Conservation (phyloP, 202 grass and related monocot genomes). For the Panicum hallii region DNA sequence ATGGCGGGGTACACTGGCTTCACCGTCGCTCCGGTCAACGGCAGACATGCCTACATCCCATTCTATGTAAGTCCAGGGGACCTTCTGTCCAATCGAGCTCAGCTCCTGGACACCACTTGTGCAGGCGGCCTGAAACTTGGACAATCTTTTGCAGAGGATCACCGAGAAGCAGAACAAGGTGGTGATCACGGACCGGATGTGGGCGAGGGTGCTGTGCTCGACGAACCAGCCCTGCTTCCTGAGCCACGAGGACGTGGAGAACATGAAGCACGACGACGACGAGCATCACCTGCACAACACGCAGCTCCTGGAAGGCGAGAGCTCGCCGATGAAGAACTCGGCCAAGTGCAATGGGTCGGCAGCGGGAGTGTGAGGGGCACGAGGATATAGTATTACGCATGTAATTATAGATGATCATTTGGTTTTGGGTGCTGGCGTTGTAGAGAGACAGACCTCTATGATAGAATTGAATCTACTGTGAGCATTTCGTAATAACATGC, state of each 20-base stretch:
- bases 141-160: slow-evolving; percentile 63
- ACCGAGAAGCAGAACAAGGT: slow-evolving; percentile 96
- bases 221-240: slow-evolving; percentile 98
- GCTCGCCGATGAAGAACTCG: slow-evolving; percentile 41
- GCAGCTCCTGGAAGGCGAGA: slow-evolving; percentile 46
- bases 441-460: not conserved
- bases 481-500: slow-evolving; percentile 44
- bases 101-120: not conserved
- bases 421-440: slow-evolving; percentile 32
- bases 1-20: slow-evolving; percentile 98
- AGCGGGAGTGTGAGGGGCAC: slow-evolving; percentile 22
- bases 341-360: slow-evolving; percentile 43
- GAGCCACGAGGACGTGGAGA: slow-evolving; percentile 75
- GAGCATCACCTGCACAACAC: slow-evolving; percentile 58
- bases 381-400: slow-evolving; percentile 25
- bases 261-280: slow-evolving; percentile 68
- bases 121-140: slow-evolving; percentile 27
- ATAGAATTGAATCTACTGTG: slow-evolving; percentile 20
- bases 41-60: slow-evolving; percentile 93
- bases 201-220: slow-evolving; percentile 95
- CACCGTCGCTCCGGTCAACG: slow-evolving; percentile 83
- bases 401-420: slow-evolving; percentile 30
- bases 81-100: not conserved
- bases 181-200: slow-evolving; percentile 99
- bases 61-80: slow-evolving; percentile 63